Conservation (phyloP, 2,329 filamentous ascomycete genomes). For the Apiospora sp. region DNA sequence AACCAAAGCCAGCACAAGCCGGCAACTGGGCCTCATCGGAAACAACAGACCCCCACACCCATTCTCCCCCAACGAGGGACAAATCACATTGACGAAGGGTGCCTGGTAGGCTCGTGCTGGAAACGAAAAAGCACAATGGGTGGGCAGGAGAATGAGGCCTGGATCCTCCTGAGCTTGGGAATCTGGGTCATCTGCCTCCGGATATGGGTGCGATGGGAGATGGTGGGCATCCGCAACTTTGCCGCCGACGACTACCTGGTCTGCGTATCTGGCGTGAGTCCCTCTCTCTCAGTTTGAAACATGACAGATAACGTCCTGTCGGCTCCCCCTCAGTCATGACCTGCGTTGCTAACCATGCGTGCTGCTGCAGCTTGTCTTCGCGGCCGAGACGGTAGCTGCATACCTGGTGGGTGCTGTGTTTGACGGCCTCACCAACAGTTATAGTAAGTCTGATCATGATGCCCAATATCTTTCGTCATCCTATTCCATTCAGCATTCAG, state of each 20-base stretch:
- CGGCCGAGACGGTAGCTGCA: background rate
- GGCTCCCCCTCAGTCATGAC: no score
- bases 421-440: conserved; percentile 28
- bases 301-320: background rate
- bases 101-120: background rate
- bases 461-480: no score
- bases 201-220: conserved; percentile 32
- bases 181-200: conserved; percentile 32
- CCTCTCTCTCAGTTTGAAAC: background rate
- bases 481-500: no score
- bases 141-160: conserved; percentile 2
- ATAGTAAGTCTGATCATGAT: conserved; percentile 22
- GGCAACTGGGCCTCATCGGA: background rate
- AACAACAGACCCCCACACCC: background rate
- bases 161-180: conserved; percentile 26
- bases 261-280: conserved; percentile 34
- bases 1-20: no score
- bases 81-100: background rate
- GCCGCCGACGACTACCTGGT: conserved; percentile 38
- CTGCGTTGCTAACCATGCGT: background rate
- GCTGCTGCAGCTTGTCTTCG: background rate
- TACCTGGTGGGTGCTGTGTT: conserved; percentile 23
- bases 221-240: conserved; percentile 32
- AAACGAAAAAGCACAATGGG: background rate
- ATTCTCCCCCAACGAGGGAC: background rate